These are phyloP conservation scores for Penicillium sclerotigenum DNA, from an alignment of 2,329 filamentous ascomycete genomes.

Conservation along the genomic window DNA sequence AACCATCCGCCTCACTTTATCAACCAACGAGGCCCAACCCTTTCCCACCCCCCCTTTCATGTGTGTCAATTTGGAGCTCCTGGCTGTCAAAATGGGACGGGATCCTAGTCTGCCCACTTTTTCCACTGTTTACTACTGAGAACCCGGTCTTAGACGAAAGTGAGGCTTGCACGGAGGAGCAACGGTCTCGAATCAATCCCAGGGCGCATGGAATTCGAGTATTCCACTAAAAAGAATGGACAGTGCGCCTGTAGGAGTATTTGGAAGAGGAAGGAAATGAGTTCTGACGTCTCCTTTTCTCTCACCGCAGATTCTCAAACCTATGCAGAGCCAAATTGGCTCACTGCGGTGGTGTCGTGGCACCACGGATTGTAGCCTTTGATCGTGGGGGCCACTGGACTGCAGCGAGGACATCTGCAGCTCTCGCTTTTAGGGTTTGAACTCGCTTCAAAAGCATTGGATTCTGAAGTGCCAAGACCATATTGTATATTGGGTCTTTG, in stretches of 20 bases:
- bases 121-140: neutral
- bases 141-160: constrained; percentile 14
- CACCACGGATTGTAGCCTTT: constrained; percentile 28
- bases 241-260: neutral
- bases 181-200: constrained; percentile 14
- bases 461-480: neutral
- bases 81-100: neutral
- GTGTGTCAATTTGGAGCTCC: constrained; percentile 1
- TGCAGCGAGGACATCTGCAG: constrained; percentile 21
- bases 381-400: constrained; percentile 16
- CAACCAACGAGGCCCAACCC: constrained; percentile 30
- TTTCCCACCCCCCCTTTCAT: constrained; percentile 10
- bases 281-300: neutral
- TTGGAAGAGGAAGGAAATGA: neutral
- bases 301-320: constrained; percentile 23
- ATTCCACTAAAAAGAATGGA: neutral
- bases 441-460: neutral
- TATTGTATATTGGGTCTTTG: neutral
- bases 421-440: constrained; percentile 16
- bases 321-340: constrained; percentile 26
- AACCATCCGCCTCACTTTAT: constrained; percentile 36
- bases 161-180: constrained; percentile 20
- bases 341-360: constrained; percentile 35
- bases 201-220: neutral
- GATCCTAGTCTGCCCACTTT: neutral